Base-by-base conservation (phyloP, 208 protist species). In the Porcisia deanei region DNA sequence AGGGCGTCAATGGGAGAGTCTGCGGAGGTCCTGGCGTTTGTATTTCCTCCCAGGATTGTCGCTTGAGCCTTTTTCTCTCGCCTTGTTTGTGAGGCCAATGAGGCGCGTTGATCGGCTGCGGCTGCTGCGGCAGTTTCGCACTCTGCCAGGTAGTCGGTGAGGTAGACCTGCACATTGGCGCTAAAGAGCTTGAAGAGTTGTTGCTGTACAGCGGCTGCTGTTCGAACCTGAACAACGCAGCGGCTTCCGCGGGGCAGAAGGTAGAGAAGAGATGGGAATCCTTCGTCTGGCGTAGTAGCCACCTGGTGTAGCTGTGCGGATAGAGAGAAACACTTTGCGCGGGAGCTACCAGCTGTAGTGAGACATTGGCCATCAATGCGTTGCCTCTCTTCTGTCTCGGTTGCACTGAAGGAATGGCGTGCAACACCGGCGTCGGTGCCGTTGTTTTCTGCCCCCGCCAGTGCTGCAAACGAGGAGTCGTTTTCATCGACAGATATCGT, bases 181-280 rank as follows among this genome's bases (percentile, higher is more conserved):
- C 79, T 83, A 67, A 83, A 83, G 41, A 68, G 41, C n/a, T 59
- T 75, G 63, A 83, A 73, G 34, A 83, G 73, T 39, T 71, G 58
- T 37, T 76, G 79, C 63, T 79, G 79, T 53, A 75, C 69, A 49
- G 79, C 53, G 5, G 78, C 73, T 1, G 78, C 78, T 39, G 73
- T 73, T 53, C 71, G 66, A 60, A 77, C 78, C 47, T 71, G 78
- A 18, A 67, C 54, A 3, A 66, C n/a, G 54, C 77, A 82, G 73
- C 73, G 78, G 70, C 70, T 78, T 57, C 79, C 73, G 25, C 77
- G 83, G 3, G 83, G 83, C 63, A 90, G 65, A 0, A 90, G 71
- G 76, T 86, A 87, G 37, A 88, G 76, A 20, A 90, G 60, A 30
- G 71, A 81, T 4, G 83, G 83, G 66, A 90, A 85, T 55, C 86